Conservation (phyloP, 2,329 filamentous ascomycete species). For the Periconia digitata region DNA sequence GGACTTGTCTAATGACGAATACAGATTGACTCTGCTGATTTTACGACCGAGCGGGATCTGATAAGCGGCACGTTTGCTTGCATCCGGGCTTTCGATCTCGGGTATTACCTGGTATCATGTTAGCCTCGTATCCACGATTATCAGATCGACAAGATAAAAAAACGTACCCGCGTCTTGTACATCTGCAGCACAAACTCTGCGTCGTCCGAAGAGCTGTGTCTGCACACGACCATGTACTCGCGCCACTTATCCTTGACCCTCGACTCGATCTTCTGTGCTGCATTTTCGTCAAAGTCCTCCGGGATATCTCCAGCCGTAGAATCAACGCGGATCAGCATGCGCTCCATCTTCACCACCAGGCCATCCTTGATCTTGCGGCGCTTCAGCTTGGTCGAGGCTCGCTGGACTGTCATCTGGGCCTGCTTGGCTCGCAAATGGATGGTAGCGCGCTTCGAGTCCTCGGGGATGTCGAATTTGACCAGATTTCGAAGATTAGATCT, state of each 20-base stretch:
- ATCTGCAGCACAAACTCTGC: constrained; percentile 60
- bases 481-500: constrained; percentile 37
- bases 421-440: constrained; percentile 43
- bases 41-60: constrained; percentile 60
- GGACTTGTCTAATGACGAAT: constrained; percentile 68
- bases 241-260: constrained; percentile 65
- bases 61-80: constrained; percentile 57
- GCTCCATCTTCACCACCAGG: constrained; percentile 67
- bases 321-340: constrained; percentile 67
- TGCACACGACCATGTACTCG: constrained; percentile 64
- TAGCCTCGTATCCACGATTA: constrained; percentile 7
- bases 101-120: constrained; percentile 56
- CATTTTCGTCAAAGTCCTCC: constrained; percentile 65
- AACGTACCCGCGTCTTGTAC: constrained; percentile 58
- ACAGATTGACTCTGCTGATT: constrained; percentile 61
- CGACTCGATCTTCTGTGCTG: constrained; percentile 61
- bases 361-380: constrained; percentile 54
- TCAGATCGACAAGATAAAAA: neutral
- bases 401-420: constrained; percentile 42
- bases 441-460: constrained; percentile 41
- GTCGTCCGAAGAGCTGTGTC: constrained; percentile 57
- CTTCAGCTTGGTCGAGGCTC: constrained; percentile 37
- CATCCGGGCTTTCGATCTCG: constrained; percentile 55
- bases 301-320: constrained; percentile 55
- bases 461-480: constrained; percentile 48